Percentiles rank a stretch among this genome's conserved stretches.
Evolutionary conservation across 2,329 filamentous ascomycete genomes (phyloP).

Genomic region (Macrophomina pseudophaseolina): DNA sequence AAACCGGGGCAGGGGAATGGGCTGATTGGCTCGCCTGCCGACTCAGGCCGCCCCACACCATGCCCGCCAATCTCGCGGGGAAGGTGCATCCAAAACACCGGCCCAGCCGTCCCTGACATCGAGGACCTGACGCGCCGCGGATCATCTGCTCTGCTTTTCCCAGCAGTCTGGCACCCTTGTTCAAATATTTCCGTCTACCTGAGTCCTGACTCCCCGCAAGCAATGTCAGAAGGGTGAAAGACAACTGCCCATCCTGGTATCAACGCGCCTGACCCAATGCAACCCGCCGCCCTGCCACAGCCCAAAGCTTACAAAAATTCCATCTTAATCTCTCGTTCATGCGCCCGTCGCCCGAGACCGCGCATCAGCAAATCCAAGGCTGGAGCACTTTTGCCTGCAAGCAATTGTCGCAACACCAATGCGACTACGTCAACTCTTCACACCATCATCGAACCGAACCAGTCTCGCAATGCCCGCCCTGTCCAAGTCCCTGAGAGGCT

Average conservation of each 20-base stretch:
- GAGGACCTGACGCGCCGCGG: no score
- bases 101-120: background rate
- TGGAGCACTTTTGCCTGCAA: background rate
- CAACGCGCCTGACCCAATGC: background rate
- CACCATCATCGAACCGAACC: conserved; percentile 5
- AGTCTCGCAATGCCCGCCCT: background rate
- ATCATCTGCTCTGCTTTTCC: background rate
- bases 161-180: no score
- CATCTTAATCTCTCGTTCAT: background rate
- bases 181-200: no score
- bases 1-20: background rate
- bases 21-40: conserved; percentile 11
- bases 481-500: background rate
- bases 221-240: no score
- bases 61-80: conserved; percentile 18
- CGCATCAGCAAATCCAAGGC: background rate
- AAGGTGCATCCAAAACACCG: conserved; percentile 7
- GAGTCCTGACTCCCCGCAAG: no score
- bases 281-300: background rate
- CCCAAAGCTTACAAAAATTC: background rate
- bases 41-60: background rate
- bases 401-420: background rate
- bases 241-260: background rate
- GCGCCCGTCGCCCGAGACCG: no score
- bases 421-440: background rate